Percentiles rank a stretch among this genome's conserved stretches.
Evolutionary conservation across 352 stramenopile species (phyloP).

Genomic region (Globisporangium viniferum): DNA sequence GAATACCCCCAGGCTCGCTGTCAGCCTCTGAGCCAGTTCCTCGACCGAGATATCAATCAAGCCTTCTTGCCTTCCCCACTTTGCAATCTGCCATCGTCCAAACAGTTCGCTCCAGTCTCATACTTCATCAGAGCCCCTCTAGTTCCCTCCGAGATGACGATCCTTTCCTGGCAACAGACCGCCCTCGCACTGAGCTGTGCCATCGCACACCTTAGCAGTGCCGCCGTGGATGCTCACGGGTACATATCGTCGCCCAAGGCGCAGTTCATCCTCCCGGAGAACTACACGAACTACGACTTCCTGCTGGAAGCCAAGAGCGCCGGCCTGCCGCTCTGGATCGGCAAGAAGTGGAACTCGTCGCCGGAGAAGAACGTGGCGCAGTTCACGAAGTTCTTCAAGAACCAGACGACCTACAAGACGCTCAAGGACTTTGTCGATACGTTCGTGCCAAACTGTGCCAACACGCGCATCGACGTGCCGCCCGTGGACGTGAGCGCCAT

Average conservation of each 20-base stretch:
- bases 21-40: not conserved
- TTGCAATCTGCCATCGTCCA: not conserved
- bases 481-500: conserved; percentile 33
- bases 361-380: conserved; percentile 1
- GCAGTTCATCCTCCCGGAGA: not conserved
- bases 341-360: conserved; percentile 18
- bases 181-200: not conserved
- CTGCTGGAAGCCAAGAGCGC: not conserved
- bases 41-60: not conserved
- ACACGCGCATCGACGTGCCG: conserved; percentile 20
- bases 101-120: not conserved
- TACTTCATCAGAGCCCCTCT: too few species aligned
- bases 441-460: conserved; percentile 23
- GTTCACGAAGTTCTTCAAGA: conserved; percentile 6
- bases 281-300: conserved; percentile 2
- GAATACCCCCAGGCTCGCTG: not conserved
- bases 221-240: not conserved
- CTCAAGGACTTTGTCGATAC: conserved; percentile 34
- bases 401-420: conserved; percentile 16
- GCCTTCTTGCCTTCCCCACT: not conserved
- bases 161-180: not conserved
- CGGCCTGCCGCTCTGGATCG: not conserved
- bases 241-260: conserved; percentile 6
- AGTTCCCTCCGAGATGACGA: not conserved
- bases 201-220: not conserved